Base-by-base conservation (phyloP, 139 green algal species). In the Coelastrella sp. region DNA sequence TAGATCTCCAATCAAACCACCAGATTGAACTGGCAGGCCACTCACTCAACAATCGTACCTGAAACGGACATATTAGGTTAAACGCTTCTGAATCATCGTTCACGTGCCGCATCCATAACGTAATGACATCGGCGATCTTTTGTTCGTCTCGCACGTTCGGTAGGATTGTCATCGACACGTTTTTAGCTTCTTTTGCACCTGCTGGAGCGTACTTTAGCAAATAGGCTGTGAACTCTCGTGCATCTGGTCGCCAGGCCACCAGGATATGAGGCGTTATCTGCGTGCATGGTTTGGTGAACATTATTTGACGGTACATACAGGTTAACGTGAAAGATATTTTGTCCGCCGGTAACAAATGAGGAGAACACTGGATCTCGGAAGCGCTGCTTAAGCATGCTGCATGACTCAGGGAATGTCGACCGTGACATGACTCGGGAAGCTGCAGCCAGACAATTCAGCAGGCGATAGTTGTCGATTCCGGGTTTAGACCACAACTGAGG, bases 211-310 rank as follows among this genome's bases (percentile, higher is more conserved):
- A 7, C 20, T 68, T 76, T 8, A 61, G 47, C 71, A 90, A 32
- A 61, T 75, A 90, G 17, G 85, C 73, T 13, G 8, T 57, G 65
- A 79, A 90, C 58, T 23, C 58, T 23, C 73, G 61, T 19, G 84
- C 23, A 22, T 90, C 85, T 13, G 85, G 85, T 20, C 85, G 85
- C 85, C 85, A 90, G 74, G 84, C 84, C 57, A 90, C 84, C 11
- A 90, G 74, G 54, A 90, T 84, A 60, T 90, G 85, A 3, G 73
- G 73, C 7, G 74, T 65, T 17, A 66, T 65, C 84, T 89, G 84
- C 66, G 68, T 3, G 4, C 13, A 71, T 47, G 32, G 32, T 47
- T 1, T 1, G 32, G 32, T 47, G 32, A 47, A 47, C 32, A 47
- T 47, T 47, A 47, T 47, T 47, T 47, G 32, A 47, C 32, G 32